phyloP scores from a whole-genome alignment of 148 eudicot species.

The Fallopia convolvulus region DNA sequence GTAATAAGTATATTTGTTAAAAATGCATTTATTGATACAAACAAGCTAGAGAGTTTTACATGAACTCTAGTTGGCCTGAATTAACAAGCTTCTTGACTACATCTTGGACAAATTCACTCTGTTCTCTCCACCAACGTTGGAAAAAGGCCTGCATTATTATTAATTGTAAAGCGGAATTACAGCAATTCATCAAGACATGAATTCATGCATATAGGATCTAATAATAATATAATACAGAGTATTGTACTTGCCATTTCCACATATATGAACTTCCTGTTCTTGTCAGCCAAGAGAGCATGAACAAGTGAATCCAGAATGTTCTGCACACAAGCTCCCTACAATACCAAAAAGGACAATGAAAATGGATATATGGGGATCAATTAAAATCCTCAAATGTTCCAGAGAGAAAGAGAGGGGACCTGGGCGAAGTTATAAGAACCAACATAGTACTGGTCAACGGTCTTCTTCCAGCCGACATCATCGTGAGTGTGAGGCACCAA shows the following conservation, averaged over 20 bases:
- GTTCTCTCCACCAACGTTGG: conserved; percentile 94
- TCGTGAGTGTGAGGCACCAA: conserved; percentile 95
- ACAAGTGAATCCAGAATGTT: conserved; percentile 77
- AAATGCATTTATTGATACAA: background rate
- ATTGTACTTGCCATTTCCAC: conserved; percentile 60
- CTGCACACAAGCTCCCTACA: conserved; percentile 85
- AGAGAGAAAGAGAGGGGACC: conserved; percentile 26
- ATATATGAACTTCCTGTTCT: conserved; percentile 73
- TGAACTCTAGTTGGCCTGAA: conserved; percentile 84
- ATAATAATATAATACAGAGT: too few species aligned
- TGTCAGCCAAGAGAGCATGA: conserved; percentile 49
- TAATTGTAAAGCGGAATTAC: background rate
- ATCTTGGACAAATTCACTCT: conserved; percentile 41
- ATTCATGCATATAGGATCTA: background rate
- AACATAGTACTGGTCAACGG: conserved; percentile 90
- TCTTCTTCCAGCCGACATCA: conserved; percentile 98
- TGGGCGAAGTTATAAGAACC: conserved; percentile 73
- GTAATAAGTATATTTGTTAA: background rate
- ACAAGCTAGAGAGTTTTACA: conserved; percentile 25
- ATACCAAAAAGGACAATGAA: background rate
- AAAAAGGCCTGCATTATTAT: conserved; percentile 63
- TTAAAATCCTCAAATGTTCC: background rate
- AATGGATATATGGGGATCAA: background rate
- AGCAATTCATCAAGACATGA: background rate
- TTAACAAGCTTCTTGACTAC: conserved; percentile 53